These are phyloP conservation scores for Haematococcus lacustris DNA, from an alignment of 139 green algal genomes.

Conservation along the genomic window DNA sequence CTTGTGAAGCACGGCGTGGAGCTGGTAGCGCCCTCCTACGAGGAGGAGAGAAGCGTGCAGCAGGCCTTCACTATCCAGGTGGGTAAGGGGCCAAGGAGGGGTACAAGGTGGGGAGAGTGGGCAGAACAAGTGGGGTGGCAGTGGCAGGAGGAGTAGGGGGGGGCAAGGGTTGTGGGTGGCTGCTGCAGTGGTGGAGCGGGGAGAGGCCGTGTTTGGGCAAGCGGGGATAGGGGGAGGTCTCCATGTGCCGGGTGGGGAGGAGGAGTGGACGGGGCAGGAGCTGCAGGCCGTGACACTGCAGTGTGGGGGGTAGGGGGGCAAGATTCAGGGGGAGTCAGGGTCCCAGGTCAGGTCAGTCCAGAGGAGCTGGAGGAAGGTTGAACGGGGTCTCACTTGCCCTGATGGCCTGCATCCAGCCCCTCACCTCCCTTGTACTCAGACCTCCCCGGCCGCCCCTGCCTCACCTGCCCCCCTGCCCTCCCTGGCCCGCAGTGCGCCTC, in stretches of 20 bases:
- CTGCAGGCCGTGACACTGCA: no score
- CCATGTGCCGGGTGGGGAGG: not conserved
- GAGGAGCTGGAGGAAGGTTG: no score
- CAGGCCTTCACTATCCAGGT: conserved; percentile 37
- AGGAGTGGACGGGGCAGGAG: not conserved
- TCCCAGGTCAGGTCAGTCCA: no score
- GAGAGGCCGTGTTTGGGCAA: not conserved
- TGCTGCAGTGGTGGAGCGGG: not conserved
- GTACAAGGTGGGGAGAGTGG: not conserved
- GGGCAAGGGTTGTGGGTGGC: not conserved
- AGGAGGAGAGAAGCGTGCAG: conserved; percentile 17
- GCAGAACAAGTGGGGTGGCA: not conserved
- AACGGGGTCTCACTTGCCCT: no score
- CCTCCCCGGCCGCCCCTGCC: no score
- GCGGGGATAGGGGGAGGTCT: not conserved
- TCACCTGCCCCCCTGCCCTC: no score
- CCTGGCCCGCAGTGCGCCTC: no score
- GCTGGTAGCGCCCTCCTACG: conserved; percentile 7
- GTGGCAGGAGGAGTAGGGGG: not conserved
- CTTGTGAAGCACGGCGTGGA: conserved; percentile 39
- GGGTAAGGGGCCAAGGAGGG: not conserved
- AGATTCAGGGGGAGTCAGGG: no score
- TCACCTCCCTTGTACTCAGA: no score
- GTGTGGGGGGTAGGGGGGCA: no score
- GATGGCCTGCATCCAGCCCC: no score